Conservation (phyloP, 352 stramenopile genomes). For the Phytophthora hibernalis region DNA sequence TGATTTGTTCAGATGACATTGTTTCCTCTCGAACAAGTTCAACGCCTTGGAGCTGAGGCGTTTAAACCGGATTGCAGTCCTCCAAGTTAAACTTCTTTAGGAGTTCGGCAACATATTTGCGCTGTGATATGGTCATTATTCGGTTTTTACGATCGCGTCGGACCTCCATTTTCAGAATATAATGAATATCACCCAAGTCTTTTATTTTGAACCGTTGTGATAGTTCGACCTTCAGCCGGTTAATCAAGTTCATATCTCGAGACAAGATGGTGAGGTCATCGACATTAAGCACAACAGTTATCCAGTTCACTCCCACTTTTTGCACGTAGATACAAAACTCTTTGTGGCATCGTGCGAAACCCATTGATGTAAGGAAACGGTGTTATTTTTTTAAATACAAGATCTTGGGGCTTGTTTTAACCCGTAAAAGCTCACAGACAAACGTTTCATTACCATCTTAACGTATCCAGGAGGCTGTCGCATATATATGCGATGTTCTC, state of each 20-base stretch:
- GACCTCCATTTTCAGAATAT: conserved; percentile 22
- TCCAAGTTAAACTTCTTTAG: conserved; percentile 19
- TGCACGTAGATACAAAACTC: neutral
- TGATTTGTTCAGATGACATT: conserved; percentile 11
- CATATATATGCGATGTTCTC: neutral
- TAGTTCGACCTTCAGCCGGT: conserved; percentile 27
- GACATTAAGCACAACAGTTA: conserved; percentile 8
- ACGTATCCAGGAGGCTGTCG: neutral
- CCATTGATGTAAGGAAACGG: neutral
- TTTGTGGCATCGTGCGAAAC: neutral
- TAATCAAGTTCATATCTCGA: conserved; percentile 16
- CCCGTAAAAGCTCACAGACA: neutral
- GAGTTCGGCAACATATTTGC: neutral
- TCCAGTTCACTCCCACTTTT: neutral
- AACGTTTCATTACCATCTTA: neutral
- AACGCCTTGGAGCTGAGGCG: neutral
- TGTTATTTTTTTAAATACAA: neutral
- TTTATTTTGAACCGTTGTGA: conserved; percentile 42
- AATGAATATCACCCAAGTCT: conserved; percentile 10
- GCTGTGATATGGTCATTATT: neutral
- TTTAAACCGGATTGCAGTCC: neutral
- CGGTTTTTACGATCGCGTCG: neutral
- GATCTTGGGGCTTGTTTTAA: neutral
- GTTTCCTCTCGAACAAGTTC: neutral
- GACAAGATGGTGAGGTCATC: conserved; percentile 24